These are phyloP conservation scores for Sanghuangporus sanghuang DNA, from an alignment of 1,284 basidiomycete genomes.

Conservation along the genomic window DNA sequence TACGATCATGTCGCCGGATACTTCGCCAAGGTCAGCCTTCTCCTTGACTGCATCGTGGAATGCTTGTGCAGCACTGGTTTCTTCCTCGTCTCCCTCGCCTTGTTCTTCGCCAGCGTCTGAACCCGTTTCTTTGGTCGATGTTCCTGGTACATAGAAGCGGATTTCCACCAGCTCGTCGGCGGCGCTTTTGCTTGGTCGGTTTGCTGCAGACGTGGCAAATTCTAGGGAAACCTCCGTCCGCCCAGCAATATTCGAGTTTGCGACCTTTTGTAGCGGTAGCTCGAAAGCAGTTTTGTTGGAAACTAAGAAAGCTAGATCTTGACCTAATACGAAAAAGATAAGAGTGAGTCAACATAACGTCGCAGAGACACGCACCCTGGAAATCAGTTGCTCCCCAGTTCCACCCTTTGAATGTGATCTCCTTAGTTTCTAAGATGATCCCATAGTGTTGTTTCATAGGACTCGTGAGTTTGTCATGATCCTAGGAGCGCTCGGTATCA, in stretches of 20 bases:
- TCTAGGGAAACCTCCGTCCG: slow-evolving; percentile 98
- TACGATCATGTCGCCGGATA: slow-evolving; percentile 88
- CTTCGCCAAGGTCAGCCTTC: slow-evolving; percentile 92
- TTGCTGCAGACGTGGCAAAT: slow-evolving; percentile 61
- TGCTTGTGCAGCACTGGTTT: slow-evolving; percentile 88
- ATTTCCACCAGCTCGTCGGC: slow-evolving; percentile 95
- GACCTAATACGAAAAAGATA: slow-evolving; percentile 43
- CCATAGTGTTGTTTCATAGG: slow-evolving; percentile 86
- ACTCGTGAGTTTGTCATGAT: slow-evolving; percentile 72
- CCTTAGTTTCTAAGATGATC: slow-evolving; percentile 80
- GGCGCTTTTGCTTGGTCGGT: slow-evolving; percentile 42
- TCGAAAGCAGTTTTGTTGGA: slow-evolving; percentile 92
- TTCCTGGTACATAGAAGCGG: slow-evolving; percentile 93
- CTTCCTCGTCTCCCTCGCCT: slow-evolving; percentile 60
- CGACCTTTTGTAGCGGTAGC: slow-evolving; percentile 81
- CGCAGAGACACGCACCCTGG: slow-evolving; percentile 56
- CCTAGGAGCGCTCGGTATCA: slow-evolving; percentile 39
- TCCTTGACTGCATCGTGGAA: slow-evolving; percentile 98
- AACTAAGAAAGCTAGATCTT: slow-evolving; percentile 87
- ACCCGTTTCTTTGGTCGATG: slow-evolving; percentile 58
- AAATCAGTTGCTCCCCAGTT: slow-evolving; percentile 98
- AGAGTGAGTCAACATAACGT: not conserved
- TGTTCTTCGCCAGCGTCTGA: slow-evolving; percentile 63
- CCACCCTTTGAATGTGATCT: slow-evolving; percentile 92
- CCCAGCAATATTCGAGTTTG: slow-evolving; percentile 97